These are phyloP conservation scores for Ilex aquifolium DNA, from an alignment of 257 asterid species.

Conservation along the genomic window DNA sequence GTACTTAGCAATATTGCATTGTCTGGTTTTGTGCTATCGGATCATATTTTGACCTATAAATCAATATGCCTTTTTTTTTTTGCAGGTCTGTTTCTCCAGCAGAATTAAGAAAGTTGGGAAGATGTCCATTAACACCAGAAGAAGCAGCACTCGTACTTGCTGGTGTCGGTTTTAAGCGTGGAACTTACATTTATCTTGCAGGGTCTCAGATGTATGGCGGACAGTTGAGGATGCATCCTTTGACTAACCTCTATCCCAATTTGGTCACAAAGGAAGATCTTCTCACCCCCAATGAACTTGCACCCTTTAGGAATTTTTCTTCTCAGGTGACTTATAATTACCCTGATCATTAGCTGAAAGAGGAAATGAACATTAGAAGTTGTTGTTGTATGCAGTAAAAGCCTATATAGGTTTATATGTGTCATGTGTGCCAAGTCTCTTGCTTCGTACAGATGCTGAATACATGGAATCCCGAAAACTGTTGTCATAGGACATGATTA, in stretches of 20 bases:
- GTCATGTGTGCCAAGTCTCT: no score
- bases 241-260: slow-evolving; percentile 63
- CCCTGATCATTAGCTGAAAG: no score
- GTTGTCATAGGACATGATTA: no score
- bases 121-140: slow-evolving; percentile 93
- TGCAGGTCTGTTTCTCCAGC: slow-evolving; percentile 39
- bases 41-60: not conserved
- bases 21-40: not conserved
- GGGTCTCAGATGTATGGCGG: slow-evolving; percentile 82
- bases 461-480: no score
- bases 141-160: slow-evolving; percentile 89
- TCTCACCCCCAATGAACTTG: slow-evolving; percentile 65
- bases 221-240: slow-evolving; percentile 59
- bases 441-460: no score
- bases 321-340: slow-evolving; percentile 55
- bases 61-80: not conserved
- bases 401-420: no score
- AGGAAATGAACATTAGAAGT: no score
- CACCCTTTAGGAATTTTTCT: slow-evolving; percentile 73
- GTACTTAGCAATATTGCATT: not conserved
- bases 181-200: slow-evolving; percentile 77
- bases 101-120: slow-evolving; percentile 65
- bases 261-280: slow-evolving; percentile 79
- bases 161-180: slow-evolving; percentile 57
- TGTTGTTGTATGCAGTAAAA: no score